Percentiles rank a stretch among this genome's conserved stretches.
phyloP scores from a whole-genome alignment of 1,284 basidiomycete species.

The Phellinidium pouzarii region DNA sequence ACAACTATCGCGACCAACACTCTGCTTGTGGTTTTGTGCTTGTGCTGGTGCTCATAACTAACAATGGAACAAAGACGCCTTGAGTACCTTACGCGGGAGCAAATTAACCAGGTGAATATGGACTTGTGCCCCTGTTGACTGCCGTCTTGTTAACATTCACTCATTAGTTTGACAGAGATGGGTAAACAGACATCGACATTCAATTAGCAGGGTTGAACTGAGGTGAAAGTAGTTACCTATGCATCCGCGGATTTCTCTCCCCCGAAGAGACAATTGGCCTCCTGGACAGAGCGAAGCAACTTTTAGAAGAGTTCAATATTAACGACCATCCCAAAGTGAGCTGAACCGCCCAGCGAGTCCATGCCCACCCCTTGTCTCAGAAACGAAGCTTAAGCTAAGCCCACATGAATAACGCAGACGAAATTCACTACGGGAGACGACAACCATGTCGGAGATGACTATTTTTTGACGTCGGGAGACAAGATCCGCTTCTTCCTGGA shows the following conservation, averaged over 20 bases:
- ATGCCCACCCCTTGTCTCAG: not conserved
- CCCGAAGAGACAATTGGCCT: slow-evolving; percentile 43
- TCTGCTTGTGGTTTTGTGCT: not conserved
- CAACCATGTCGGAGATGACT: slow-evolving; percentile 83
- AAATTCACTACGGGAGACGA: slow-evolving; percentile 80
- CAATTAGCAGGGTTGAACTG: not conserved
- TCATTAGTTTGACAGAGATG: slow-evolving; percentile 18
- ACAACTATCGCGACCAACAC: no score
- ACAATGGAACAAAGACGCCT: slow-evolving; percentile 5
- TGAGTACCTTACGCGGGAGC: slow-evolving; percentile 19
- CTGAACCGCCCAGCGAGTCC: slow-evolving; percentile 11
- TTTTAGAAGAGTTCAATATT: slow-evolving; percentile 72
- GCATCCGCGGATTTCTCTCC: slow-evolving; percentile 12
- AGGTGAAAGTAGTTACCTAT: slow-evolving; percentile 11
- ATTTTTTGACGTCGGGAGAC: slow-evolving; percentile 87
- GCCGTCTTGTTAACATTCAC: not conserved
- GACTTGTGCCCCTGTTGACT: not conserved
- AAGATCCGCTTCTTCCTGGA: slow-evolving; percentile 91
- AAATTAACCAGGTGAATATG: slow-evolving; percentile 20
- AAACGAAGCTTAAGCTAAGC: not conserved
- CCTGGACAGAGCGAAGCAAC: slow-evolving; percentile 59
- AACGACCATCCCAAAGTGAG: slow-evolving; percentile 76
- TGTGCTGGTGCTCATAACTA: no score
- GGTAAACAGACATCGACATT: slow-evolving; percentile 4
- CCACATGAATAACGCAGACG: slow-evolving; percentile 45